A percentile compares a stretch with the other conserved stretches of the same genome.
phyloP scores from a whole-genome alignment of 257 asterid genomes.

The Misopates orontium region DNA sequence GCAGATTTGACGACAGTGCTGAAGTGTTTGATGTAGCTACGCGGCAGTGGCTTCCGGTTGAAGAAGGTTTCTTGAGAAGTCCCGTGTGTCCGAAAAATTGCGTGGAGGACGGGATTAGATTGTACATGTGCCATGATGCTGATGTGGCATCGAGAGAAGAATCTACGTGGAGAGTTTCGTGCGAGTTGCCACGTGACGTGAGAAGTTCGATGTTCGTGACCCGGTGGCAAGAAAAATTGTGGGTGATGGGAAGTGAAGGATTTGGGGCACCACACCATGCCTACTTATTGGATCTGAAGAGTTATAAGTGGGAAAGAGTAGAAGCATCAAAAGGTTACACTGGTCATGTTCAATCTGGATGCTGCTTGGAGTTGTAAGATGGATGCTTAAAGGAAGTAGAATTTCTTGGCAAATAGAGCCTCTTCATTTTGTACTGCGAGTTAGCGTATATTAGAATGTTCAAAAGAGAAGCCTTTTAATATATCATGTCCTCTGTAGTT shows the following conservation, averaged over 20 bases:
- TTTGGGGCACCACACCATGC: conserved; percentile 40
- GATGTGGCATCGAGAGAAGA: conserved; percentile 33
- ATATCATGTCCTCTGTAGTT: no score
- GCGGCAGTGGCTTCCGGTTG: conserved; percentile 50
- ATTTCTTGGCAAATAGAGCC: no score
- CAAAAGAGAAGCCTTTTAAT: no score
- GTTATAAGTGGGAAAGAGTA: conserved; percentile 48
- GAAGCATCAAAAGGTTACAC: conserved; percentile 41
- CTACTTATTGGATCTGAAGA: conserved; percentile 46
- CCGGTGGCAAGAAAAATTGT: conserved; percentile 53
- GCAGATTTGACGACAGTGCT: conserved; percentile 44
- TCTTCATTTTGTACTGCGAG: no score
- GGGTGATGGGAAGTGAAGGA: conserved; percentile 49
- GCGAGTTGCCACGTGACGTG: conserved; percentile 37
- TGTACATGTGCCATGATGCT: conserved; percentile 34
- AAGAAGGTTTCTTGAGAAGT: conserved; percentile 36
- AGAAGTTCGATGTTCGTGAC: conserved; percentile 37
- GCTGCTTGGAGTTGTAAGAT: conserved; percentile 55
- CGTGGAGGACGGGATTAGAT: conserved; percentile 33
- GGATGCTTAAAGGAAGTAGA: not conserved
- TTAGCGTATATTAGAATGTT: no score
- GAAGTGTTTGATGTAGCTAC: conserved; percentile 52
- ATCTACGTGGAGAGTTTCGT: conserved; percentile 42
- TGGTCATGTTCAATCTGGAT: conserved; percentile 76
- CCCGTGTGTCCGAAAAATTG: conserved; percentile 53